These are phyloP conservation scores for Porogramme epimiltina DNA, from an alignment of 1,284 basidiomycete genomes.

Conservation along the genomic window DNA sequence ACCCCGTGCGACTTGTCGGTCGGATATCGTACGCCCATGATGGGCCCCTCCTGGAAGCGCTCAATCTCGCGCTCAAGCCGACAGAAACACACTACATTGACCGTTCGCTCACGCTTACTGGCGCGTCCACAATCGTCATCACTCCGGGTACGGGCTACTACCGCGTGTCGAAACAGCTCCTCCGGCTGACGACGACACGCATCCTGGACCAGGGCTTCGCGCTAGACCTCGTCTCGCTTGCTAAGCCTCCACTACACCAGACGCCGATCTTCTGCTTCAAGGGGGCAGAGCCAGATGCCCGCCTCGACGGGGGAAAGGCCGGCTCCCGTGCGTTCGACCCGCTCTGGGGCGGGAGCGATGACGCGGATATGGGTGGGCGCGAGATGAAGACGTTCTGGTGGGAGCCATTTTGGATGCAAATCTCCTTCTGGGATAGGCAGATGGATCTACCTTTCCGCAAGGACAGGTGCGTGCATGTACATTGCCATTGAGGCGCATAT, in stretches of 20 bases:
- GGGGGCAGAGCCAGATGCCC: constrained; percentile 51
- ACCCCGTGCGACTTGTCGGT: constrained; percentile 72
- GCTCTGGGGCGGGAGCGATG: constrained; percentile 78
- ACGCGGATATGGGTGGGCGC: constrained; percentile 28
- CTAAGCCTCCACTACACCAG: constrained; percentile 92
- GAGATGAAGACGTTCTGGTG: constrained; percentile 73
- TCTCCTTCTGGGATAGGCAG: constrained; percentile 84
- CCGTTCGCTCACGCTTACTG: constrained; percentile 92
- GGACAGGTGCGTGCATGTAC: constrained; percentile 59
- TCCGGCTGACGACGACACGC: constrained; percentile 93
- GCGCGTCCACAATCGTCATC: constrained; percentile 82
- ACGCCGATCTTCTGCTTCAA: constrained; percentile 88
- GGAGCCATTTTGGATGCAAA: constrained; percentile 85
- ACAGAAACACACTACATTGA: constrained; percentile 97
- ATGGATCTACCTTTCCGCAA: constrained; percentile 85
- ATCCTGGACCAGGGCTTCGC: constrained; percentile 94
- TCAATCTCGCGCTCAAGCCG: constrained; percentile 92
- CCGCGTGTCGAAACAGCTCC: constrained; percentile 86
- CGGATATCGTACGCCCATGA: constrained; percentile 88
- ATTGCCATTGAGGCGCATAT: not conserved
- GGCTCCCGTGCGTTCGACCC: constrained; percentile 66
- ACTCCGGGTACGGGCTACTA: constrained; percentile 96
- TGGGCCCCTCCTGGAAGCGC: constrained; percentile 91
- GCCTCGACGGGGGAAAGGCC: constrained; percentile 44
- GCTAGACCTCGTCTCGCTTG: constrained; percentile 87